These are phyloP conservation scores for Flaveria trinervia DNA, from an alignment of 129 eudicot species.

Conservation along the genomic window DNA sequence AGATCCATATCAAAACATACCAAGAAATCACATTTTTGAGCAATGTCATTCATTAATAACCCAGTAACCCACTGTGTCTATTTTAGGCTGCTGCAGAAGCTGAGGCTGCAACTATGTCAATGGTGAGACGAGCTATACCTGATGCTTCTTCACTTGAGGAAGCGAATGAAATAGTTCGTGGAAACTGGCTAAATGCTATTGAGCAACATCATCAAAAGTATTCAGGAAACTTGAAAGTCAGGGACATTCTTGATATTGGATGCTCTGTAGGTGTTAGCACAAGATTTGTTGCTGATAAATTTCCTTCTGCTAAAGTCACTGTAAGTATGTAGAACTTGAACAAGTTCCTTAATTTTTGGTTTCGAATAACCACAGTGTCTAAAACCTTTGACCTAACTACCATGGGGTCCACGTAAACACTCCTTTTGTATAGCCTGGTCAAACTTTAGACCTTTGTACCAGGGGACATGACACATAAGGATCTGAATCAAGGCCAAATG, in stretches of 20 bases:
- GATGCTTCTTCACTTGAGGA: slow-evolving; percentile 82
- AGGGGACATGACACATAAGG: background rate
- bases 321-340: slow-evolving; percentile 42
- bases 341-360: background rate
- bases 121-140: slow-evolving; percentile 77
- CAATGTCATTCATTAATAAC: background rate
- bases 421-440: background rate
- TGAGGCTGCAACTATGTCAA: slow-evolving; percentile 97
- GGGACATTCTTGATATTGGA: slow-evolving; percentile 84
- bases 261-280: slow-evolving; percentile 99
- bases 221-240: slow-evolving; percentile 48
- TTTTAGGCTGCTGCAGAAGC: slow-evolving; percentile 99
- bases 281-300: slow-evolving; percentile 71
- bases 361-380: background rate
- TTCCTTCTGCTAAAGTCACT: slow-evolving; percentile 74
- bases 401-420: background rate
- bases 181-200: slow-evolving; percentile 90
- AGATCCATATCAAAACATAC: background rate
- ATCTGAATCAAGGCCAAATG: background rate
- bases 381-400: slow-evolving; percentile 2
- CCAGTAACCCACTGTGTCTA: background rate
- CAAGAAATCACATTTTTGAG: background rate
- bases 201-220: slow-evolving; percentile 69
- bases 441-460: background rate
- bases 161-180: slow-evolving; percentile 90